Conservation (phyloP, 345 rosid genomes). For the Limnanthes douglasii region DNA sequence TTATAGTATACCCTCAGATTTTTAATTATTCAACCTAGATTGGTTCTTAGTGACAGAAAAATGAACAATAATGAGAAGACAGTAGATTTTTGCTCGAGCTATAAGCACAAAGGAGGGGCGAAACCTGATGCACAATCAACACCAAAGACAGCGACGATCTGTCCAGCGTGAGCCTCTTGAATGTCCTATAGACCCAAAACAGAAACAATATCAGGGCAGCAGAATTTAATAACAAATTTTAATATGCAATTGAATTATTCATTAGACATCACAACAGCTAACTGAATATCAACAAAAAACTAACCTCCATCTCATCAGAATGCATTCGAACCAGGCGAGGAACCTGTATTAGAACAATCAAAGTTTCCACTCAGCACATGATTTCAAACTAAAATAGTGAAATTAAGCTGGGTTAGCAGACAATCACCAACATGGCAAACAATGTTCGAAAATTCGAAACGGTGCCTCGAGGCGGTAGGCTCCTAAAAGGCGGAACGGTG, state of each 20-base stretch:
- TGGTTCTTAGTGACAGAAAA: no score
- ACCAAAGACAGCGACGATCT: constrained; percentile 98
- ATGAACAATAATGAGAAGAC: no score
- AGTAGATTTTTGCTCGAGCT: no score
- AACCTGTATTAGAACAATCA: constrained; percentile 31
- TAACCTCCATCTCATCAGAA: constrained; percentile 95
- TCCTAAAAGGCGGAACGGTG: no score
- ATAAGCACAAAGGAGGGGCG: background rate
- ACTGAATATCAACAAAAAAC: constrained; percentile 8
- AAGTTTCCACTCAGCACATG: constrained; percentile 4
- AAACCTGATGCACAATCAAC: constrained; percentile 96
- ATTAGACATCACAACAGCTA: background rate
- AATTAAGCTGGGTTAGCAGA: no score
- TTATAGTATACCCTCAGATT: no score
- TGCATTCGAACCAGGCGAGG: constrained; percentile 97
- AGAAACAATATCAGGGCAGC: background rate
- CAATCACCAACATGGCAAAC: no score
- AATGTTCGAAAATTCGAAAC: no score
- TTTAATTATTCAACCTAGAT: no score
- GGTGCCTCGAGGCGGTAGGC: no score
- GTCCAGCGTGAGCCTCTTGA: constrained; percentile 98
- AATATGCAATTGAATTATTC: background rate
- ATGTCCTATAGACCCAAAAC: constrained; percentile 46
- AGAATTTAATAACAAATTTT: background rate
- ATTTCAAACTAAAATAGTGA: background rate